Evolutionary conservation across 2,329 filamentous ascomycete species (phyloP).

Genomic region (Pochonia chlamydosporia): DNA sequence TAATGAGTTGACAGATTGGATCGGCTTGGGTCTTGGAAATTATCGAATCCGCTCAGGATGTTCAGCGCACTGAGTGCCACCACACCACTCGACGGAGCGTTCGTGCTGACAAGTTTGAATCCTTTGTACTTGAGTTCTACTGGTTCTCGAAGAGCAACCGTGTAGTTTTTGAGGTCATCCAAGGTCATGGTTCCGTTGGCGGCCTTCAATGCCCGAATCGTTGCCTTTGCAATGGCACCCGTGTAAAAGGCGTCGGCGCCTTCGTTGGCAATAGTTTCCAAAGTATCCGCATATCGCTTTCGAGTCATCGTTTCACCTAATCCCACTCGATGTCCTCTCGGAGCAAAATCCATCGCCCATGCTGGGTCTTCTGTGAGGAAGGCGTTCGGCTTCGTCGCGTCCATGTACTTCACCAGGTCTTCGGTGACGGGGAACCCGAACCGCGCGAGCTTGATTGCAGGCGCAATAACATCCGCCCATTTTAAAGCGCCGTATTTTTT

Average conservation of each 20-base stretch:
- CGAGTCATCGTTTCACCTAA: constrained; percentile 71
- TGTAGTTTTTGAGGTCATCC: constrained; percentile 67
- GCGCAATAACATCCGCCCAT: constrained; percentile 63
- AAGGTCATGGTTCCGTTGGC: constrained; percentile 72
- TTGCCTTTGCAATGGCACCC: constrained; percentile 64
- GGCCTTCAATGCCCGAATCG: constrained; percentile 57
- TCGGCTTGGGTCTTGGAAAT: constrained; percentile 50
- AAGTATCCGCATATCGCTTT: constrained; percentile 66
- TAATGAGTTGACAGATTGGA: constrained; percentile 65
- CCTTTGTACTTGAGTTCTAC: constrained; percentile 61
- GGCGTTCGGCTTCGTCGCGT: constrained; percentile 35
- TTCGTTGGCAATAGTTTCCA: constrained; percentile 61
- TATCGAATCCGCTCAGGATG: constrained; percentile 64
- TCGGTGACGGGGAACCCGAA: constrained; percentile 65
- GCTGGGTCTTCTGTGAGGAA: constrained; percentile 66
- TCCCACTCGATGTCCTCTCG: constrained; percentile 58
- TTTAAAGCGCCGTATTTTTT: constrained; percentile 56
- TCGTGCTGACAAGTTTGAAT: constrained; percentile 60
- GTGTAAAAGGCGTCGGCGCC: constrained; percentile 66
- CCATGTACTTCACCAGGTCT: constrained; percentile 69
- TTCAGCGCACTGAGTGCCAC: constrained; percentile 72
- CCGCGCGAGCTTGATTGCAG: constrained; percentile 66
- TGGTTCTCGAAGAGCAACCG: constrained; percentile 55
- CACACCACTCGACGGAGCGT: constrained; percentile 67
- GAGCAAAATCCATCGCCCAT: constrained; percentile 83